phyloP scores from a whole-genome alignment of 768 basidiomycete species.

The Collybia mongolica region DNA sequence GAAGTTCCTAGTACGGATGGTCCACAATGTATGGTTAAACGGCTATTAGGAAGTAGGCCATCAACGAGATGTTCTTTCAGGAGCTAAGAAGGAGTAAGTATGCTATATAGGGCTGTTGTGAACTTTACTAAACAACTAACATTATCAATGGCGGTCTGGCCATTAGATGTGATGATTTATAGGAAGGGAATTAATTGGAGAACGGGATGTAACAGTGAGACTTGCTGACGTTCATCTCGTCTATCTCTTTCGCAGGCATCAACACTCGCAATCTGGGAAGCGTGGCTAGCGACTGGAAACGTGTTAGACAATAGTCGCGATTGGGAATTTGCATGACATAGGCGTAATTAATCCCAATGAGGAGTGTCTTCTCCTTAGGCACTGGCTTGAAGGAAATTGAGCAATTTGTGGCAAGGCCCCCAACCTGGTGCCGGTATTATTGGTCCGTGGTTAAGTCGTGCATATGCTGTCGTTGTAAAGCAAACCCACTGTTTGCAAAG shows the following conservation, averaged over 20 bases:
- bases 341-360: background rate
- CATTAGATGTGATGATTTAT: background rate
- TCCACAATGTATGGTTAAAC: background rate
- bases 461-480: too few species aligned
- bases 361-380: background rate
- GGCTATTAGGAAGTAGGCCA: background rate
- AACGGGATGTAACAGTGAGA: background rate
- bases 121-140: background rate
- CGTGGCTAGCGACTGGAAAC: constrained; percentile 1
- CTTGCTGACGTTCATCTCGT: background rate
- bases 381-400: background rate
- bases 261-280: background rate
- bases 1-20: background rate
- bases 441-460: too few species aligned
- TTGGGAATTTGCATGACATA: too few species aligned
- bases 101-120: background rate
- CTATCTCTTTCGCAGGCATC: background rate
- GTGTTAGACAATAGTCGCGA: background rate
- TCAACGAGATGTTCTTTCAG: constrained; percentile 3
- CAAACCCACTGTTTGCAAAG: too few species aligned
- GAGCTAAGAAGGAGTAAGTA: background rate
- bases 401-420: too few species aligned
- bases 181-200: background rate
- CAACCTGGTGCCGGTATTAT: too few species aligned
- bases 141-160: background rate